These are phyloP conservation scores for Aspergillus sojae DNA, from an alignment of 2,329 filamentous ascomycete species.

Conservation along the genomic window DNA sequence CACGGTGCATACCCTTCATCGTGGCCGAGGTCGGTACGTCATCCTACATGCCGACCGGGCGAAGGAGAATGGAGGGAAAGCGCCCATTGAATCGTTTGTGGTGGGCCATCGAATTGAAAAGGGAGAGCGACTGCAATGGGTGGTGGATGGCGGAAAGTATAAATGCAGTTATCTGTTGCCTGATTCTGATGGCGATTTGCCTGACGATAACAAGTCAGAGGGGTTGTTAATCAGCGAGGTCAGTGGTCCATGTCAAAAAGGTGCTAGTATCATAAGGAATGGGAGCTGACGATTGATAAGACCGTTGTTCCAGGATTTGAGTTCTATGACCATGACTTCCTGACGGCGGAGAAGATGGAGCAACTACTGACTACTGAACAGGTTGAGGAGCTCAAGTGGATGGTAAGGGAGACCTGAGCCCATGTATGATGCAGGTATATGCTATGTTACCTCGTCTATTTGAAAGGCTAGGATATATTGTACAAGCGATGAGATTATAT, in stretches of 20 bases:
- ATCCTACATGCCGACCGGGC: conserved; percentile 61
- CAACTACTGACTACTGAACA: conserved; percentile 57
- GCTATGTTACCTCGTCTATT: not conserved
- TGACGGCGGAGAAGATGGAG: conserved; percentile 54
- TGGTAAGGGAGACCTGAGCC: conserved; percentile 20
- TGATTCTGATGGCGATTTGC: conserved; percentile 36
- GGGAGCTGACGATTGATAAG: conserved; percentile 23
- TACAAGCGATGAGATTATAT: not conserved
- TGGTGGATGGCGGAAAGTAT: conserved; percentile 69
- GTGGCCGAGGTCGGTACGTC: conserved; percentile 65
- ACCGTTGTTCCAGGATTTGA: conserved; percentile 71
- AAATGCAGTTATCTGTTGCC: conserved; percentile 65
- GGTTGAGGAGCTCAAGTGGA: conserved; percentile 49
- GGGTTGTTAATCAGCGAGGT: conserved; percentile 67
- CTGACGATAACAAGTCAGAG: conserved; percentile 39
- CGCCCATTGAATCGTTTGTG: conserved; percentile 64
- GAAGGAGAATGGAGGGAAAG: conserved; percentile 33
- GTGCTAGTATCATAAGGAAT: conserved; percentile 6
- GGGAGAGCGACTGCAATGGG: conserved; percentile 68
- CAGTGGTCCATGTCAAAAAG: conserved; percentile 6
- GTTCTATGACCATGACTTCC: conserved; percentile 68
- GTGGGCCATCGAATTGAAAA: conserved; percentile 61
- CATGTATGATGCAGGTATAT: not conserved
- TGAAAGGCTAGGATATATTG: not conserved
- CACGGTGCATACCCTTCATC: conserved; percentile 67